Percentiles rank a stretch among this genome's conserved stretches.
Conservation (phyloP, 2,329 filamentous ascomycete genomes). For the Microdochium paspali region DNA sequence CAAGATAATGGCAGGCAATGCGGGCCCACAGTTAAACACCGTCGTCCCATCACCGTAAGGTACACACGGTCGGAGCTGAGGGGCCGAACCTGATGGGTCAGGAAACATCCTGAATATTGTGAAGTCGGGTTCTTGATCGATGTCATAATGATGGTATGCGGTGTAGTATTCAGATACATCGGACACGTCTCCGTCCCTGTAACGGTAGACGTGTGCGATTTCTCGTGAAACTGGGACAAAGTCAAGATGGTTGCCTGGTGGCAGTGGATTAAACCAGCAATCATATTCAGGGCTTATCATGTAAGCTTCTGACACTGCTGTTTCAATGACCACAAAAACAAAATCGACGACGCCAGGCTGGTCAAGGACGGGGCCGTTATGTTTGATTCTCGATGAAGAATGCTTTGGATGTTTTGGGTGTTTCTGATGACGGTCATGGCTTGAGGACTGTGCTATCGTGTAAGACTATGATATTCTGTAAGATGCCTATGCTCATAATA, state of each 20-base stretch:
- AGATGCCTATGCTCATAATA: no score
- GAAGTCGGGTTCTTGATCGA: neutral
- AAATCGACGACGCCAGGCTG: neutral
- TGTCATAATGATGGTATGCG: neutral
- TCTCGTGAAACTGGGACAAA: neutral
- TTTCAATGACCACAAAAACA: constrained; percentile 1
- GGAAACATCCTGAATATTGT: neutral
- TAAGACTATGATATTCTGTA: neutral
- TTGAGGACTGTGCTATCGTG: neutral
- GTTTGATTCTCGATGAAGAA: no score
- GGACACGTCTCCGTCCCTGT: neutral
- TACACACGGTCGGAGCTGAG: neutral
- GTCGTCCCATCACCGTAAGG: neutral
- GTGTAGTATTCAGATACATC: neutral
- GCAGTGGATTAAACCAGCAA: neutral
- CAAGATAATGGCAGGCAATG: neutral
- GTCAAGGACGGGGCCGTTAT: neutral
- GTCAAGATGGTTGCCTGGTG: neutral
- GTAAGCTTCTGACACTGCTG: neutral
- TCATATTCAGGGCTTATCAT: neutral
- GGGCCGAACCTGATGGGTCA: neutral
- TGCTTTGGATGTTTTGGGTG: neutral
- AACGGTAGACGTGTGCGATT: neutral
- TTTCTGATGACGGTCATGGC: neutral
- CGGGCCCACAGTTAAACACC: constrained; percentile 1